A percentile compares a stretch with the other conserved stretches of the same genome.
These are phyloP conservation scores for Phytophthora capsici DNA, from an alignment of 352 stramenopile species.

Conservation along the genomic window DNA sequence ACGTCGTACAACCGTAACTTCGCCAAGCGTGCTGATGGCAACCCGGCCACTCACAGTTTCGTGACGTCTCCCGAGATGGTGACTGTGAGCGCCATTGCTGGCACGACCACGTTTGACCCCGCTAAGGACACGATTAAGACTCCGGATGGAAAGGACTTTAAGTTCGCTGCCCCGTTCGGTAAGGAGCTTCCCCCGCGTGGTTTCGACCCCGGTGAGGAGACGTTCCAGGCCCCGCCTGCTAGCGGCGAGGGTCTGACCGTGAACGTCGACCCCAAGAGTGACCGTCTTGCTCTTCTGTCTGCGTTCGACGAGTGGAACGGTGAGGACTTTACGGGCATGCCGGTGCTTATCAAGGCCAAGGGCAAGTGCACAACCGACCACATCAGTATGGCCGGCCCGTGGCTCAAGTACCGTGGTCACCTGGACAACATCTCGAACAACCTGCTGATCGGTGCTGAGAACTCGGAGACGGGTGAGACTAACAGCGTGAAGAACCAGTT, in stretches of 20 bases:
- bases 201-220: conserved; percentile 93
- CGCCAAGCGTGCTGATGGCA: conserved; percentile 94
- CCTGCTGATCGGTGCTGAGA: conserved; percentile 93
- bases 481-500: conserved; percentile 93
- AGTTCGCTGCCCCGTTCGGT: conserved; percentile 91
- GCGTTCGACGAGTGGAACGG: conserved; percentile 91
- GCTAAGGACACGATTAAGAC: conserved; percentile 90
- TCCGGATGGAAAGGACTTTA: conserved; percentile 88
- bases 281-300: conserved; percentile 88
- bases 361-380: conserved; percentile 96
- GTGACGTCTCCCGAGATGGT: conserved; percentile 93
- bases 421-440: conserved; percentile 97
- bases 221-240: conserved; percentile 88
- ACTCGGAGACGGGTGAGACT: conserved; percentile 92
- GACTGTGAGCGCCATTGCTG: conserved; percentile 90
- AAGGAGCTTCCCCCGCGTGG: conserved; percentile 91
- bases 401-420: conserved; percentile 95
- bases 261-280: conserved; percentile 82
- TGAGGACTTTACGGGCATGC: conserved; percentile 87
- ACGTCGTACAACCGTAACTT: conserved; percentile 97
- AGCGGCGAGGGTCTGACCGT: conserved; percentile 73
- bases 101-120: conserved; percentile 91
- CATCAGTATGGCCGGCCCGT: conserved; percentile 94
- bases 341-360: conserved; percentile 94
- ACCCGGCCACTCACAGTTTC: conserved; percentile 93